These are phyloP conservation scores for Acacia melanoxylon DNA, from an alignment of 306 rosid genomes.

Conservation along the genomic window DNA sequence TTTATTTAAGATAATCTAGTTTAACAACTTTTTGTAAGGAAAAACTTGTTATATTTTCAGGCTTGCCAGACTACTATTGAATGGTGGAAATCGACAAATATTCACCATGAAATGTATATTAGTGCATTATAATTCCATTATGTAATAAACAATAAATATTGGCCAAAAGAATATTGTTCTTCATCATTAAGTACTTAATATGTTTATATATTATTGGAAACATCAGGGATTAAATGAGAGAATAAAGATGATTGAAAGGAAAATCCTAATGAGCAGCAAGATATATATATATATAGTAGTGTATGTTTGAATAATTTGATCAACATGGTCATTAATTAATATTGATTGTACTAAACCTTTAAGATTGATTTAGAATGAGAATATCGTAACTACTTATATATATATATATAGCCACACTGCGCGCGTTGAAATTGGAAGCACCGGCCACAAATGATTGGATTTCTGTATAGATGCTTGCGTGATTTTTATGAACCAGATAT, in stretches of 20 bases:
- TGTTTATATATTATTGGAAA: too few species aligned
- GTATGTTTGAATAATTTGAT: neutral
- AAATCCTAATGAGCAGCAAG: too few species aligned
- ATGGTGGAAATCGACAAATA: neutral
- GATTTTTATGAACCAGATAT: too few species aligned
- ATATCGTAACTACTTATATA: slow-evolving; percentile 39
- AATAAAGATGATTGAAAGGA: too few species aligned
- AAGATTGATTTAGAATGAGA: slow-evolving; percentile 2
- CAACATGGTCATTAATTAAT: neutral
- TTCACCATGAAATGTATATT: neutral
- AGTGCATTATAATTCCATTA: neutral
- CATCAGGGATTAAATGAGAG: too few species aligned
- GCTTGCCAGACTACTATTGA: neutral
- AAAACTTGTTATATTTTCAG: neutral
- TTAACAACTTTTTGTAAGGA: neutral
- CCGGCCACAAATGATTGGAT: slow-evolving; percentile 35
- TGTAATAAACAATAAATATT: neutral
- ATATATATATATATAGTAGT: neutral
- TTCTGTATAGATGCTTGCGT: neutral
- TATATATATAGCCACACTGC: slow-evolving; percentile 11
- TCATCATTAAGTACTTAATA: too few species aligned
- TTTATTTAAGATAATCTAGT: neutral
- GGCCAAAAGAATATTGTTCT: too few species aligned
- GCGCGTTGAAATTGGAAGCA: slow-evolving; percentile 2
- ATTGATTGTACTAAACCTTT: neutral